These are phyloP conservation scores for Saturnispora serradocipensis DNA, from an alignment of 805 yeast species.

Conservation along the genomic window DNA sequence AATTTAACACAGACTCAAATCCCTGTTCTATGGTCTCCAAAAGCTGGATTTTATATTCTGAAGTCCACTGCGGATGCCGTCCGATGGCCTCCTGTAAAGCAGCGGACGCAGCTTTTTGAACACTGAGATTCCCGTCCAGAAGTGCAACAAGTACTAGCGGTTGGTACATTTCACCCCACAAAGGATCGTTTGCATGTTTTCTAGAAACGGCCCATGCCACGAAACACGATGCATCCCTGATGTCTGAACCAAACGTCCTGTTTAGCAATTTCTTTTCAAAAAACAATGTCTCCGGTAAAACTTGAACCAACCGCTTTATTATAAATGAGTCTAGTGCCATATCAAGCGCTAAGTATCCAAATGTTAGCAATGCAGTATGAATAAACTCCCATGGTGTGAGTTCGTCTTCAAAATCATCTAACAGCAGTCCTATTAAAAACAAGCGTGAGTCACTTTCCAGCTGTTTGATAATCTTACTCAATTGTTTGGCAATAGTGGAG, in stretches of 20 bases:
- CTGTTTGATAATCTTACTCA: conserved; percentile 38
- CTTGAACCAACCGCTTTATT: conserved; percentile 24
- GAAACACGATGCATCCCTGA: conserved; percentile 81
- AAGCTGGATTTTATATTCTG: neutral
- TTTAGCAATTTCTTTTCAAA: conserved; percentile 50
- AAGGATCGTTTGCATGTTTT: conserved; percentile 16
- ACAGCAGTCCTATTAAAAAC: neutral
- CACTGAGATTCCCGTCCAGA: conserved; percentile 64
- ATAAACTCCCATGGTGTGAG: neutral
- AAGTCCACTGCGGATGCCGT: conserved; percentile 32
- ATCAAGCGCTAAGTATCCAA: conserved; percentile 35
- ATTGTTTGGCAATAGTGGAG: conserved; percentile 56
- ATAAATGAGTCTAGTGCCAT: neutral
- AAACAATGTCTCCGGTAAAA: conserved; percentile 40
- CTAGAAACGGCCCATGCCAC: conserved; percentile 71
- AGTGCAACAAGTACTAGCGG: conserved; percentile 45
- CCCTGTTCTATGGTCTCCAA: neutral
- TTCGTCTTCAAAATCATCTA: neutral
- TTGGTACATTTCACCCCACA: conserved; percentile 16
- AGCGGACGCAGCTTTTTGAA: conserved; percentile 78
- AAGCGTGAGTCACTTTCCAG: conserved; percentile 8
- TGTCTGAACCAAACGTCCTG: conserved; percentile 50
- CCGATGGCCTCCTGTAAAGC: conserved; percentile 84
- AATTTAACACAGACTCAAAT: neutral
- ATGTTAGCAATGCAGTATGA: conserved; percentile 51